Conservation (phyloP, 345 rosid species). For the Draba incana region DNA sequence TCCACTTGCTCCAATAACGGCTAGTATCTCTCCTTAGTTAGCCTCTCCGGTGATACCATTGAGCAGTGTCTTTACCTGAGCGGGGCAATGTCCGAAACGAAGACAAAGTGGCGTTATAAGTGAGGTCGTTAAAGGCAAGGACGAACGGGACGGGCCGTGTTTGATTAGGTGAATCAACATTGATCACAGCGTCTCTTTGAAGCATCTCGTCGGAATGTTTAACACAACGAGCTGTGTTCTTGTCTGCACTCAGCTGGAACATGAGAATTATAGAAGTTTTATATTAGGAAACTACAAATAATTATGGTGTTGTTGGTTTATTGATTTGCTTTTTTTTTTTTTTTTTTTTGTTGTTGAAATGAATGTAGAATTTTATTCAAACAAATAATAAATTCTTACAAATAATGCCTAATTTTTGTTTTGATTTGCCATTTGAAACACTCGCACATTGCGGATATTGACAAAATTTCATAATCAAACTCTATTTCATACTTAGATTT, state of each 20-base stretch:
- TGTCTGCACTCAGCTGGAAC: no score
- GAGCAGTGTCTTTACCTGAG: constrained; percentile 35
- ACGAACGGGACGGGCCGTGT: constrained; percentile 21
- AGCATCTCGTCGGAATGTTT: constrained; percentile 26
- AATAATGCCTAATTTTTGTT: no score
- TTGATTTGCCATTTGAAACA: no score
- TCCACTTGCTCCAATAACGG: constrained; percentile 85
- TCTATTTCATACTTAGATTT: no score
- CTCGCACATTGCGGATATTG: neutral
- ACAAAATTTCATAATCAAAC: neutral
- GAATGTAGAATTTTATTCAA: no score
- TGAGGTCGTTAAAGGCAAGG: constrained; percentile 38
- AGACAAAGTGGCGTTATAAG: constrained; percentile 36
- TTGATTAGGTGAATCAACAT: constrained; percentile 22
- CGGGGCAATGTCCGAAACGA: constrained; percentile 28
- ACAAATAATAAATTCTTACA: no score
- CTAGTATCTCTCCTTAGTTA: constrained; percentile 70
- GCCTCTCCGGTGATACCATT: constrained; percentile 79
- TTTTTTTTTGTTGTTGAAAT: no score
- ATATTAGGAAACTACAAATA: constrained; percentile 1
- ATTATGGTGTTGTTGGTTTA: no score
- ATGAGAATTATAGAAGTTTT: no score
- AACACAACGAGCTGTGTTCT: constrained; percentile 19
- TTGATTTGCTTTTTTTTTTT: no score
- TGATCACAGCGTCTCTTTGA: constrained; percentile 8